Conservation (phyloP, 179 eudicot genomes). For the Vitellaria paradoxa region DNA sequence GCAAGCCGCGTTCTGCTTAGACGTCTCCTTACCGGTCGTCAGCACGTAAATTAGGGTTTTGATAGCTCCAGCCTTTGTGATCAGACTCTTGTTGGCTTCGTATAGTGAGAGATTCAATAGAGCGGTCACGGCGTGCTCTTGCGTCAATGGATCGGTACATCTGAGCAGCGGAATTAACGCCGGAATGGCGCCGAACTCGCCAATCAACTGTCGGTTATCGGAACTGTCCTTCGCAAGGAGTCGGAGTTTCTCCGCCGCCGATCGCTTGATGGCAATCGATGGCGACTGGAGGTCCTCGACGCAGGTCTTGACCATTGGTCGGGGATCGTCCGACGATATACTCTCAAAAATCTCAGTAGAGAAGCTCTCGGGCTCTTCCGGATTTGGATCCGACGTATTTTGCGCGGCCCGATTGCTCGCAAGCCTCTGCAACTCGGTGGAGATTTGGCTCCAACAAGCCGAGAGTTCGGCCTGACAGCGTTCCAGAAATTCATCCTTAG, state of each 20-base stretch:
- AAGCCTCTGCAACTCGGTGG: slow-evolving; percentile 77
- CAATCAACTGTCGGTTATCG: slow-evolving; percentile 76
- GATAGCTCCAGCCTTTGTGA: slow-evolving; percentile 49
- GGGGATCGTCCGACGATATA: slow-evolving; percentile 78
- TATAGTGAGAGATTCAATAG: slow-evolving; percentile 62
- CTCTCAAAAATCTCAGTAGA: slow-evolving; percentile 31
- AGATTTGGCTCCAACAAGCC: slow-evolving; percentile 67
- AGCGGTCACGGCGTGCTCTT: slow-evolving; percentile 90
- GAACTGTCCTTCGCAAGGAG: slow-evolving; percentile 78
- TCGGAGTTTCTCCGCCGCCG: slow-evolving; percentile 82
- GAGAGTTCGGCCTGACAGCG: slow-evolving; percentile 58
- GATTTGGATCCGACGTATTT: neutral
- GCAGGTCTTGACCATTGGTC: slow-evolving; percentile 77
- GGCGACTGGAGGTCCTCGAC: slow-evolving; percentile 56
- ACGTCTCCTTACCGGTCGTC: slow-evolving; percentile 73
- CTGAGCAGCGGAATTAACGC: slow-evolving; percentile 61
- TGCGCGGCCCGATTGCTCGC: slow-evolving; percentile 35
- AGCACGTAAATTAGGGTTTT: slow-evolving; percentile 69
- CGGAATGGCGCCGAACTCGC: slow-evolving; percentile 79
- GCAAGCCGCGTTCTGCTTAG: slow-evolving; percentile 89
- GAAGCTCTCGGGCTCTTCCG: slow-evolving; percentile 35
- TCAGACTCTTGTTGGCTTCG: slow-evolving; percentile 45
- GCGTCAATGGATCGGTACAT: slow-evolving; percentile 72
- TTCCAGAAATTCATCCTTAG: slow-evolving; percentile 39
- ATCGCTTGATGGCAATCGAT: slow-evolving; percentile 59